Percentiles rank a stretch among this genome's conserved stretches.
phyloP scores from a whole-genome alignment of 345 rosid genomes.

The Brassica juncea region DNA sequence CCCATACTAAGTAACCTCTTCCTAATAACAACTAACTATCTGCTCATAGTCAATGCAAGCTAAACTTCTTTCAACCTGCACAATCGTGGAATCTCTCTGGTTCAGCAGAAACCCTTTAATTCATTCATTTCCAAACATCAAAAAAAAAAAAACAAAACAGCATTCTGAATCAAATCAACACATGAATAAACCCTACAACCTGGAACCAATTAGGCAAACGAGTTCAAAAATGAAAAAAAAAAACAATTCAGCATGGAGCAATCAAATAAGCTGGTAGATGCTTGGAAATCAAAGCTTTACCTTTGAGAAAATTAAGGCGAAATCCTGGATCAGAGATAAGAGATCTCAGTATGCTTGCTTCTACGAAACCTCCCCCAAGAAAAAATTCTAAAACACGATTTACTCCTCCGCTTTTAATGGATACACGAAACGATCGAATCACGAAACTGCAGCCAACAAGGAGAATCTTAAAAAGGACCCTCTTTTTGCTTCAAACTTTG shows the following conservation, averaged over 20 bases:
- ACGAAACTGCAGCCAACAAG: slow-evolving; percentile 21
- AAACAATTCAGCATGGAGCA: slow-evolving; percentile 20
- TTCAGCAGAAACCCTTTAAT: not conserved
- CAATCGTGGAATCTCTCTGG: slow-evolving; percentile 10
- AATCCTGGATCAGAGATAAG: slow-evolving; percentile 45
- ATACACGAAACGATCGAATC: slow-evolving; percentile 27
- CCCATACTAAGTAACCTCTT: slow-evolving; percentile 51
- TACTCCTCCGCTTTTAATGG: slow-evolving; percentile 17
- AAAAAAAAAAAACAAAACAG: not conserved
- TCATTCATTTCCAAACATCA: not conserved
- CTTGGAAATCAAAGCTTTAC: not conserved
- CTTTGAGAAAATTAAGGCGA: not conserved
- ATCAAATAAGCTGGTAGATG: not conserved
- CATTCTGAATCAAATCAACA: not conserved
- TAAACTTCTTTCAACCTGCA: slow-evolving; percentile 42
- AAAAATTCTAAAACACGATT: slow-evolving; percentile 18
- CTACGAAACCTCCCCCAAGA: slow-evolving; percentile 19
- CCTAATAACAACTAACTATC: slow-evolving; percentile 36
- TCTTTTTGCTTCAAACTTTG: not conserved
- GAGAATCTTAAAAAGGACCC: slow-evolving; percentile 12
- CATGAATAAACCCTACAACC: slow-evolving; percentile 20
- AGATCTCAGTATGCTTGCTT: slow-evolving; percentile 53
- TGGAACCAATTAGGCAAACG: slow-evolving; percentile 3
- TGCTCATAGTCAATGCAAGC: slow-evolving; percentile 50
- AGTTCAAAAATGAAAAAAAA: slow-evolving; percentile 4